Conservation (phyloP, 139 green algal species). For the Chlamydomonas schloesseri region DNA sequence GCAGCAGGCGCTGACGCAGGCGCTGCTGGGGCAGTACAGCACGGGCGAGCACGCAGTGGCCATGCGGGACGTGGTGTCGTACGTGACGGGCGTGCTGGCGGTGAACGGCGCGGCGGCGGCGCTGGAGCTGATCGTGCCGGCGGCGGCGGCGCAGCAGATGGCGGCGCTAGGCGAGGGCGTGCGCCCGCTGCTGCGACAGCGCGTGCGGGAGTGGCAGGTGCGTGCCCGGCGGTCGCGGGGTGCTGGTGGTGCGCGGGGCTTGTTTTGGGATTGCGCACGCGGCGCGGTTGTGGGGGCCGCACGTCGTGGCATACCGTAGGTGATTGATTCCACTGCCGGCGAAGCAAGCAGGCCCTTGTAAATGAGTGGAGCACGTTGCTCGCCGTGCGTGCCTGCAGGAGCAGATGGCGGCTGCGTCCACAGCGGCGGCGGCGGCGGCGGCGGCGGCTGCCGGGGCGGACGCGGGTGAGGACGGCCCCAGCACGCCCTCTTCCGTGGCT, state of each 20-base stretch:
- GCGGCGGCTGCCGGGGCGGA: too few species aligned
- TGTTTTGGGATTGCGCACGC: too few species aligned
- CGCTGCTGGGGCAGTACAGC: slow-evolving; percentile 61
- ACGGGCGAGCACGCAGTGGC: slow-evolving; percentile 58
- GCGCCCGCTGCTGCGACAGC: slow-evolving; percentile 4
- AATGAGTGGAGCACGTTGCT: neutral
- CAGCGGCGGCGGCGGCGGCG: neutral
- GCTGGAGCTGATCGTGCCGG: slow-evolving; percentile 28
- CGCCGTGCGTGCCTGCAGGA: too few species aligned
- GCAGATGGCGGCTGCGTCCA: neutral
- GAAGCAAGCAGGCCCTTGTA: too few species aligned
- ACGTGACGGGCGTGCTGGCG: slow-evolving; percentile 41
- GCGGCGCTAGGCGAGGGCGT: neutral
- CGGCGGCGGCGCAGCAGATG: slow-evolving; percentile 1
- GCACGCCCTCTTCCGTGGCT: neutral
- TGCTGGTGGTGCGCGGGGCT: too few species aligned
- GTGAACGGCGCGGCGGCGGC: slow-evolving; percentile 41
- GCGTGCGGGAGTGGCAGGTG: slow-evolving; percentile 16
- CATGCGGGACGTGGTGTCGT: slow-evolving; percentile 51
- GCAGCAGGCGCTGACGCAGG: slow-evolving; percentile 57
- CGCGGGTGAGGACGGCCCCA: too few species aligned
- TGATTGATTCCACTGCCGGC: too few species aligned
- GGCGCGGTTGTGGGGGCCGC: too few species aligned
- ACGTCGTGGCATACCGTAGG: too few species aligned
- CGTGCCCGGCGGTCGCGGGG: neutral